Conservation (phyloP, 345 rosid species). For the Populus ilicifolia region DNA sequence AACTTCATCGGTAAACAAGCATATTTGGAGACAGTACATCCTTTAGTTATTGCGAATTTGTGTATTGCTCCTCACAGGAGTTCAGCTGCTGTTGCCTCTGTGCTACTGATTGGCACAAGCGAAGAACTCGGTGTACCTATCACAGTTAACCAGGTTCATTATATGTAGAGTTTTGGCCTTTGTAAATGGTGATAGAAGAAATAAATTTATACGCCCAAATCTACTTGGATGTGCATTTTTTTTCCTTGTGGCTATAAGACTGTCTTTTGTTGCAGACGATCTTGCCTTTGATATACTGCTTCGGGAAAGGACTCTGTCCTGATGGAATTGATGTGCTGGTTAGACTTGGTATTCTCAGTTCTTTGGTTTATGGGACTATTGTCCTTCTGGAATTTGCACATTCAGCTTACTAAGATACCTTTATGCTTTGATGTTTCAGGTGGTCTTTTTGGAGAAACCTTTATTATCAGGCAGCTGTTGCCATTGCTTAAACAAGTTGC, state of each 20-base stretch:
- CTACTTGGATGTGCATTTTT: neutral
- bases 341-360: conserved; percentile 74
- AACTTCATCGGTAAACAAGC: conserved; percentile 65
- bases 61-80: conserved; percentile 65
- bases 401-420: conserved; percentile 18
- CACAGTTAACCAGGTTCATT: conserved; percentile 78
- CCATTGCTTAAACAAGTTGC: conserved; percentile 79
- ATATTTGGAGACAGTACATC: conserved; percentile 73
- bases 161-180: conserved; percentile 12
- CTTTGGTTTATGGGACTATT: conserved; percentile 28
- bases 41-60: conserved; percentile 76
- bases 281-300: conserved; percentile 82
- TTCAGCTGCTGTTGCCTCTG: conserved; percentile 87
- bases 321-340: conserved; percentile 90
- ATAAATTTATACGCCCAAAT: neutral
- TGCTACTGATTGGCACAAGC: conserved; percentile 78
- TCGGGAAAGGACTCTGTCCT: conserved; percentile 83
- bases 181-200: conserved; percentile 10
- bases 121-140: conserved; percentile 93
- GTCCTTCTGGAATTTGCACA: conserved; percentile 22
- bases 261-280: conserved; percentile 55
- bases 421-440: conserved; percentile 51
- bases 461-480: conserved; percentile 73
- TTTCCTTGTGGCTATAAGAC: conserved; percentile 14
- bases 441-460: conserved; percentile 68